Evolutionary conservation across 257 asterid species (phyloP).

Genomic region (Solanum bulbocastanum): DNA sequence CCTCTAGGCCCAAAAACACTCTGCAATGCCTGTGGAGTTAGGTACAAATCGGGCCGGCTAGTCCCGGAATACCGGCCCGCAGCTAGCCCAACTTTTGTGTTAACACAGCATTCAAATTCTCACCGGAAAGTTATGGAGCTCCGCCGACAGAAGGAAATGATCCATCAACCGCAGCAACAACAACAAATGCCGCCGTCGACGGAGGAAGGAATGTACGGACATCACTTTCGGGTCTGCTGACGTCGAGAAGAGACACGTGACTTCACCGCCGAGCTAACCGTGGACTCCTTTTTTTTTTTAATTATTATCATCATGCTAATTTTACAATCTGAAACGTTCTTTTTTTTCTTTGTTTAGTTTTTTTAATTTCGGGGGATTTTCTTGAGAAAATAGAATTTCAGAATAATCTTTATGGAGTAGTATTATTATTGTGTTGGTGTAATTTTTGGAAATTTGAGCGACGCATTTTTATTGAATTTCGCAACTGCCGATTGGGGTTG

Average conservation of each 20-base stretch:
- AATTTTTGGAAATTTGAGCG: not conserved
- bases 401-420: not conserved
- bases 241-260: constrained; percentile 1
- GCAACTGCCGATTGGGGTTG: not conserved
- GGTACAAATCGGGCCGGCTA: constrained; percentile 67
- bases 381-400: not conserved
- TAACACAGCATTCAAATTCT: constrained; percentile 77
- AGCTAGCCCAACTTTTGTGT: constrained; percentile 78
- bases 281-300: not conserved
- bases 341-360: not conserved
- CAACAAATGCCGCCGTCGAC: constrained; percentile 19
- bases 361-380: not conserved
- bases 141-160: constrained; percentile 61
- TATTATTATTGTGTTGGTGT: not conserved
- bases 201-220: constrained; percentile 37
- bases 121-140: constrained; percentile 75
- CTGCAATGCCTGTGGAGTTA: constrained; percentile 83
- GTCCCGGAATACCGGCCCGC: constrained; percentile 86
- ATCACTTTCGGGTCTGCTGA: constrained; percentile 42
- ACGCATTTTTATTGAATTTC: not conserved
- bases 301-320: not conserved
- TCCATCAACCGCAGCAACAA: constrained; percentile 5
- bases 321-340: not conserved
- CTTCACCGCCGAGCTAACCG: not conserved
- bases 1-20: constrained; percentile 75